A percentile compares a stretch with the other conserved stretches of the same genome.
phyloP scores from a whole-genome alignment of 352 stramenopile genomes.

The Thalassiosira oceanica region DNA sequence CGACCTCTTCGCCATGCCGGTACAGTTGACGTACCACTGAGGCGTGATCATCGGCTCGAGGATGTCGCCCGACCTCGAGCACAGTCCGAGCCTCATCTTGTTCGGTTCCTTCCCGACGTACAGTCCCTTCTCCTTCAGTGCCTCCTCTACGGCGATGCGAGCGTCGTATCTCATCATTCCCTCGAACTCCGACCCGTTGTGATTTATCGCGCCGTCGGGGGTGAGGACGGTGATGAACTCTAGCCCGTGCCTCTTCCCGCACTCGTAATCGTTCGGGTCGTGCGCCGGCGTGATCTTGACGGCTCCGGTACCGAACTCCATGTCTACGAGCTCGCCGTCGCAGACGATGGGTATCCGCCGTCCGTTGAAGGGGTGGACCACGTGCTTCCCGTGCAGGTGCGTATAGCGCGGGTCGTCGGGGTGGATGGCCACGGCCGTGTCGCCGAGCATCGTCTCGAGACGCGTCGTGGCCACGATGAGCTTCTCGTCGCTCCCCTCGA shows the following conservation, averaged over 20 bases:
- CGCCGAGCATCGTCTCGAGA: slow-evolving; percentile 99
- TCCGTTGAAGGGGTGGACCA: slow-evolving; percentile 97
- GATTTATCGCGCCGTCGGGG: slow-evolving; percentile 93
- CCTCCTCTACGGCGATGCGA: slow-evolving; percentile 90
- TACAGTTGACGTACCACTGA: slow-evolving; percentile 99
- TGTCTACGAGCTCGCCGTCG: slow-evolving; percentile 96
- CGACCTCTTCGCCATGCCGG: slow-evolving; percentile 90
- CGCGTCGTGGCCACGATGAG: slow-evolving; percentile 91
- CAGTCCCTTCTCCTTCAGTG: slow-evolving; percentile 89
- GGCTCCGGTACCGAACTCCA: slow-evolving; percentile 96
- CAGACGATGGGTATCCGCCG: slow-evolving; percentile 93
- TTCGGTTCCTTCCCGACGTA: slow-evolving; percentile 96
- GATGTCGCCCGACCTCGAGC: slow-evolving; percentile 96
- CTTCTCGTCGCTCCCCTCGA: slow-evolving; percentile 88
- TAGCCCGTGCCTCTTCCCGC: slow-evolving; percentile 92
- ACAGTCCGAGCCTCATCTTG: slow-evolving; percentile 97
- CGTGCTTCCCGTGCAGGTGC: slow-evolving; percentile 91
- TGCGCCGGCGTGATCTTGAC: slow-evolving; percentile 98
- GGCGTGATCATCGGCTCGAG: slow-evolving; percentile 98
- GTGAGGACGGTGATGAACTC: slow-evolving; percentile 97
- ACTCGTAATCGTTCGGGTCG: slow-evolving; percentile 99
- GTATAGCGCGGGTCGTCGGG: slow-evolving; percentile 96
- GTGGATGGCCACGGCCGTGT: slow-evolving; percentile 97
- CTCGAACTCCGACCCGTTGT: slow-evolving; percentile 88
- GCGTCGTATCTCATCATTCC: slow-evolving; percentile 94